Conservation (phyloP, 2,329 filamentous ascomycete genomes). For the Colletotrichum acutatum region DNA sequence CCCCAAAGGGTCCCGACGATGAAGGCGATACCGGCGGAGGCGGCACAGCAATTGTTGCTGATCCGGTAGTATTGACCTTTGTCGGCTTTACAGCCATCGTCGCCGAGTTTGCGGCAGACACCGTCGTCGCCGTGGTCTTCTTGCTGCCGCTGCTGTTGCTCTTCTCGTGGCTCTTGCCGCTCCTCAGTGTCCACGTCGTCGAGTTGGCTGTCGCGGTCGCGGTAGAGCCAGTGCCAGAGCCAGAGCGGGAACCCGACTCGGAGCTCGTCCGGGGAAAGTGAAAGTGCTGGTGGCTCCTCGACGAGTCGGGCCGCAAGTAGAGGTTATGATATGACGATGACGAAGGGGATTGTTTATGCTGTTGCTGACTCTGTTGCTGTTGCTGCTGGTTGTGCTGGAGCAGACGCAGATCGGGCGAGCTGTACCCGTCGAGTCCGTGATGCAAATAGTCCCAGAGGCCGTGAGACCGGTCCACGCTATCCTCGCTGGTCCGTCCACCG, state of each 20-base stretch:
- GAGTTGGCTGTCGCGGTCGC: not conserved
- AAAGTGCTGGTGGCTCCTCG: conserved; percentile 14
- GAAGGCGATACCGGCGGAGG: conserved; percentile 22
- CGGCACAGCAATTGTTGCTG: not conserved
- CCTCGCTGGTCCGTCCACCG: conserved; percentile 18
- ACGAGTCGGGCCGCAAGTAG: conserved; percentile 24
- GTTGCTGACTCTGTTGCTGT: conserved; percentile 1
- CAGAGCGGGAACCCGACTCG: conserved; percentile 1
- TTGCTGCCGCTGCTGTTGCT: conserved; percentile 25
- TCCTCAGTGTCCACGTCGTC: conserved; percentile 4
- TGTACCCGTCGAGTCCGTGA: conserved; percentile 32
- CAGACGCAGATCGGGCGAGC: conserved; percentile 23
- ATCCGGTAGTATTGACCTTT: not conserved
- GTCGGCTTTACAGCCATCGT: not conserved
- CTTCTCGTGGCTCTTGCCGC: conserved; percentile 24
- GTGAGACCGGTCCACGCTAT: conserved; percentile 26
- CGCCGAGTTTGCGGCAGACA: not conserved
- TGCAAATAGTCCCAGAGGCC: conserved; percentile 33
- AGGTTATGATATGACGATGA: conserved; percentile 21
- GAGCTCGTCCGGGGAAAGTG: conserved; percentile 4
- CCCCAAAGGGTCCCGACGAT: conserved; percentile 36
- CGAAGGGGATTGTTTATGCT: not conserved
- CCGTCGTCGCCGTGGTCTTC: conserved; percentile 11
- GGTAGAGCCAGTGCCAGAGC: not conserved
- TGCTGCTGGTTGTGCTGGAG: conserved; percentile 12